Conservation (phyloP, 176 grass and related monocot species). For the Oryza meyeriana region DNA sequence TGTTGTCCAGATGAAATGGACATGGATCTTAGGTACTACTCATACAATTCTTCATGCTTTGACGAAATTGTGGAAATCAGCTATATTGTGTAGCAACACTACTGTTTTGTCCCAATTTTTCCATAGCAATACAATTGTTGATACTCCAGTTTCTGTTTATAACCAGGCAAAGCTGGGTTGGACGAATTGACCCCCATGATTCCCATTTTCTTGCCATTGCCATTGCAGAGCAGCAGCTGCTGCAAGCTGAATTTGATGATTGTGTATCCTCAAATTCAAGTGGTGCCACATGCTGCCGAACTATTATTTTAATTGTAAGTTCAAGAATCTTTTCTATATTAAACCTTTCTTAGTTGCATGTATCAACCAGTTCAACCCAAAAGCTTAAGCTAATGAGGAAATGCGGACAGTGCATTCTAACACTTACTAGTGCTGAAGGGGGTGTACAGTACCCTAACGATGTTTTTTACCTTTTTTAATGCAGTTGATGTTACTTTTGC, state of each 20-base stretch:
- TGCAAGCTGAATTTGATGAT: slow-evolving; percentile 82
- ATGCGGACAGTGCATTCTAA: too few relatives aligned
- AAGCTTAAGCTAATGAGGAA: too few relatives aligned
- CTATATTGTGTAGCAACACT: background rate
- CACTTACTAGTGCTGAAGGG: background rate
- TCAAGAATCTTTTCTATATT: background rate
- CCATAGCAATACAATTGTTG: background rate
- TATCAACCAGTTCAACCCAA: too few relatives aligned
- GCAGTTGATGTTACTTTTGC: slow-evolving; percentile 87
- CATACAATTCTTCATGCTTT: background rate
- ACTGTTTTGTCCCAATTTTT: background rate
- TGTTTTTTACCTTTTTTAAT: background rate
- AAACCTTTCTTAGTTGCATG: too few relatives aligned
- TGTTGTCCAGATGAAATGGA: slow-evolving; percentile 69
- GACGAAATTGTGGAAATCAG: background rate
- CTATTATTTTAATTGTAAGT: slow-evolving; percentile 76
- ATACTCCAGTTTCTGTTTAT: background rate
- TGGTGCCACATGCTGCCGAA: slow-evolving; percentile 64
- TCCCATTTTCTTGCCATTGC: slow-evolving; percentile 90
- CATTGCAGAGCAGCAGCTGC: slow-evolving; percentile 82
- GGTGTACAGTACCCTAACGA: background rate
- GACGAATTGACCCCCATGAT: slow-evolving; percentile 68
- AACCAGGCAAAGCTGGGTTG: slow-evolving; percentile 72
- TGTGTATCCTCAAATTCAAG: slow-evolving; percentile 59
- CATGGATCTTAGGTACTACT: slow-evolving; percentile 79